A percentile compares a stretch with the other conserved stretches of the same genome.
Conservation (phyloP, 2,329 filamentous ascomycete genomes). For the Mycosphaerella sp. region DNA sequence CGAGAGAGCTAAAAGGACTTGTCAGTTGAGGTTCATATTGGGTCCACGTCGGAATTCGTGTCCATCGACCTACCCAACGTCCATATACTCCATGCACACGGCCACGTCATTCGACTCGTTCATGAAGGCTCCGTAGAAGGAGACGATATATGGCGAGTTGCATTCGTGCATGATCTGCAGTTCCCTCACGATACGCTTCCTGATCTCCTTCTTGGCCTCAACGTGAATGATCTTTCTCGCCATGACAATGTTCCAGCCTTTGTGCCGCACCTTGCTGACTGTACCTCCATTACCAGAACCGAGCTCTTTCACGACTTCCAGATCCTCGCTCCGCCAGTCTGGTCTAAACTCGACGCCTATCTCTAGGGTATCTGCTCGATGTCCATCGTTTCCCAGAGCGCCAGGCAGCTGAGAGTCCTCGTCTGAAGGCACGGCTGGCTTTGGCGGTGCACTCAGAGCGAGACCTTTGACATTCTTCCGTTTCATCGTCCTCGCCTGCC, state of each 20-base stretch:
- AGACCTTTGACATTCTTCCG: slow-evolving; percentile 98
- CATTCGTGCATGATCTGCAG: slow-evolving; percentile 98
- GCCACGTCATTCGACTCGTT: slow-evolving; percentile 97
- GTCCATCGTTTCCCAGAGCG: slow-evolving; percentile 50
- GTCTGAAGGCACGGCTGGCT: slow-evolving; percentile 63
- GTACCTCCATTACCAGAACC: slow-evolving; percentile 96
- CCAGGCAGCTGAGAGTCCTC: slow-evolving; percentile 59
- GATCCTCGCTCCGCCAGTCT: slow-evolving; percentile 82
- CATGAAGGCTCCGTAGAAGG: slow-evolving; percentile 94
- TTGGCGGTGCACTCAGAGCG: slow-evolving; percentile 73
- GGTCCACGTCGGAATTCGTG: not conserved
- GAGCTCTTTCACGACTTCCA: slow-evolving; percentile 88
- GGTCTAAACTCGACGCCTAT: slow-evolving; percentile 97
- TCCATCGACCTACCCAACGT: slow-evolving; percentile 70
- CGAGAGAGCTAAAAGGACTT: slow-evolving; percentile 61
- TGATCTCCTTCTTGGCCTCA: slow-evolving; percentile 93
- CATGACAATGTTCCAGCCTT: slow-evolving; percentile 93
- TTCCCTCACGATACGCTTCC: slow-evolving; percentile 93
- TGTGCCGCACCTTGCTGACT: slow-evolving; percentile 95
- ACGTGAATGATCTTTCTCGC: slow-evolving; percentile 99
- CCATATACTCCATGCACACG: slow-evolving; percentile 99
- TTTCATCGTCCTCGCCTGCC: slow-evolving; percentile 77
- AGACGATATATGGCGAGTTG: slow-evolving; percentile 94
- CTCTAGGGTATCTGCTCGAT: slow-evolving; percentile 67
- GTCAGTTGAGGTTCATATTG: not conserved